Conservation (phyloP, 2,329 filamentous ascomycete species). For the Diaporthe ilicicola region DNA sequence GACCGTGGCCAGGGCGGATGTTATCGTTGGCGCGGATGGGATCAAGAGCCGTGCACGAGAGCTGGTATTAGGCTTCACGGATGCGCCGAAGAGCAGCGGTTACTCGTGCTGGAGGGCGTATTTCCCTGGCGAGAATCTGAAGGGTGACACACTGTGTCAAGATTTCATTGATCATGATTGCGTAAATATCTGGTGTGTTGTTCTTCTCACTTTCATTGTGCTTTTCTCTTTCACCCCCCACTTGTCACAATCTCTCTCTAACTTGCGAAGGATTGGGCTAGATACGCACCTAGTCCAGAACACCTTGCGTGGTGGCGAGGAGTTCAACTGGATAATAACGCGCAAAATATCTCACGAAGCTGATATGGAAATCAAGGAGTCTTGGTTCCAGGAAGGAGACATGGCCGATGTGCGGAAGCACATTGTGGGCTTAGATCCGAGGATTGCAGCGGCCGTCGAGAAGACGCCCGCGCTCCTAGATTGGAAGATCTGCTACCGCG, state of each 20-base stretch:
- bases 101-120: conserved; percentile 63
- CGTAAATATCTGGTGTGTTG: conserved; percentile 50
- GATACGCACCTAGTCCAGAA: conserved; percentile 55
- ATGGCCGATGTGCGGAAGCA: conserved; percentile 51
- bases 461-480: conserved; percentile 56
- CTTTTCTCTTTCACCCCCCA: neutral
- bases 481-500: conserved; percentile 64
- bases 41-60: conserved; percentile 60
- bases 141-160: conserved; percentile 45
- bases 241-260: neutral
- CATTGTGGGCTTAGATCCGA: conserved; percentile 50
- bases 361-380: conserved; percentile 54
- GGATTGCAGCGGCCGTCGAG: conserved; percentile 54
- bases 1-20: conserved; percentile 50
- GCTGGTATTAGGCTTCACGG: conserved; percentile 60
- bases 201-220: conserved; percentile 11
- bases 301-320: conserved; percentile 50
- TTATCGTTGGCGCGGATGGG: conserved; percentile 61
- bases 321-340: conserved; percentile 58
- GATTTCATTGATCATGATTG: conserved; percentile 53
- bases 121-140: conserved; percentile 47
- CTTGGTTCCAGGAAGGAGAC: conserved; percentile 57
- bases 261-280: conserved; percentile 46
- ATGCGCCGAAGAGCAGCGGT: conserved; percentile 60
- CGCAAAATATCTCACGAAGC: conserved; percentile 52